A percentile compares a stretch with the other conserved stretches of the same genome.
Conservation (phyloP, 202 grass and related monocot genomes). For the Hordeum pubiflorum region DNA sequence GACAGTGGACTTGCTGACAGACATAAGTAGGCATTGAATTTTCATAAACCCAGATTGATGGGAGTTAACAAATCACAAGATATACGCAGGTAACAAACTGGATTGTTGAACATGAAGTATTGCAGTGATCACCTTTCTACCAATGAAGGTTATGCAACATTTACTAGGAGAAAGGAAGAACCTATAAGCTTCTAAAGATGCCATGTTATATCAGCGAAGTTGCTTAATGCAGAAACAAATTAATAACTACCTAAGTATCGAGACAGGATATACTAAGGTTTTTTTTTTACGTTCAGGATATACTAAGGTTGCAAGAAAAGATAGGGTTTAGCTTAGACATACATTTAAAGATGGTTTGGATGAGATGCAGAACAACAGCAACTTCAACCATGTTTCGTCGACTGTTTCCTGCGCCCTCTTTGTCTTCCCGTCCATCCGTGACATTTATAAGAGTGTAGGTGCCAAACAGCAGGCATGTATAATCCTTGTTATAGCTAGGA, state of each 20-base stretch:
- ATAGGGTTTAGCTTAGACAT: not conserved
- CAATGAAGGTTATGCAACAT: not conserved
- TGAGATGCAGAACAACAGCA: slow-evolving; percentile 48
- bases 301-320: not conserved
- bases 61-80: not conserved
- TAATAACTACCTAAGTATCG: not conserved
- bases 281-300: no score
- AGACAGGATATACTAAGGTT: not conserved
- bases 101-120: not conserved
- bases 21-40: not conserved
- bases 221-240: not conserved
- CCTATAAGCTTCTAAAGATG: not conserved
- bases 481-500: slow-evolving; percentile 47
- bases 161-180: not conserved
- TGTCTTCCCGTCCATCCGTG: slow-evolving; percentile 64
- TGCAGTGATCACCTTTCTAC: not conserved
- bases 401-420: slow-evolving; percentile 43
- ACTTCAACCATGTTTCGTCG: slow-evolving; percentile 65
- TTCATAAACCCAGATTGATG: not conserved
- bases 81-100: not conserved
- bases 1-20: no score
- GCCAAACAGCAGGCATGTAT: slow-evolving; percentile 24
- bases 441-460: slow-evolving; percentile 65
- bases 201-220: not conserved
- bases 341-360: slow-evolving; percentile 62